phyloP scores from a whole-genome alignment of 2,329 filamentous ascomycete species.

The Elsinoe perseae region DNA sequence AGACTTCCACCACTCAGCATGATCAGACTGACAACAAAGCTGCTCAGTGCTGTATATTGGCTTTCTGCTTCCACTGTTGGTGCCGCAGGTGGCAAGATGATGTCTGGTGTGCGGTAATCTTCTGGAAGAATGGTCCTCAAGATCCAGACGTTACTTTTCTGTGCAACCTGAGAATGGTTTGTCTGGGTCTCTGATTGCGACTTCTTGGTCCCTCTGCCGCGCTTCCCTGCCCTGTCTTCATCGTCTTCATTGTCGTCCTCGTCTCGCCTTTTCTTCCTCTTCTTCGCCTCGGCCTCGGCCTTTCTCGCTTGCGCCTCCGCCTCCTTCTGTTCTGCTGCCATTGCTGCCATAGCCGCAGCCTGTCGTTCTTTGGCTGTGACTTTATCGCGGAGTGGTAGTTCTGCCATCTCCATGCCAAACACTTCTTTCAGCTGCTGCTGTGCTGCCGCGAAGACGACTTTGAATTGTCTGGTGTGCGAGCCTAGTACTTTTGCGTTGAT shows the following conservation, averaged over 20 bases:
- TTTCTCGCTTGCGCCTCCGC: neutral
- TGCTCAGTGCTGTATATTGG: conserved; percentile 75
- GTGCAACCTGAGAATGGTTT: conserved; percentile 24
- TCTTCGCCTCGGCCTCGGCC: too few relatives aligned
- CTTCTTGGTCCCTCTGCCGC: neutral
- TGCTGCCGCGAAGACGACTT: conserved; percentile 64
- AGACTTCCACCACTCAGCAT: conserved; percentile 63
- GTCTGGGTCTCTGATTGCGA: conserved; percentile 39
- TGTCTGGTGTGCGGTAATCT: conserved; percentile 54
- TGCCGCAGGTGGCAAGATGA: conserved; percentile 60
- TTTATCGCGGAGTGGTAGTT: conserved; percentile 75
- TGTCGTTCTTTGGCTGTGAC: conserved; percentile 42
- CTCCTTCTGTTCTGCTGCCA: neutral
- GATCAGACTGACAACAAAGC: conserved; percentile 69
- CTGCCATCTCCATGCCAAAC: conserved; percentile 90
- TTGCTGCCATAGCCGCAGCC: conserved; percentile 51
- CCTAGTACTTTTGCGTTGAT: conserved; percentile 63
- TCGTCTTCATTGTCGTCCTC: neutral
- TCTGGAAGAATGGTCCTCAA: conserved; percentile 65
- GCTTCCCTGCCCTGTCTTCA: neutral
- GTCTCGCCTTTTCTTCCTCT: too few relatives aligned
- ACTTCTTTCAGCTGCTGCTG: conserved; percentile 61
- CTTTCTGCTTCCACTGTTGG: conserved; percentile 62
- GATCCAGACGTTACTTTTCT: conserved; percentile 50
- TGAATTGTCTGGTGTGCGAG: conserved; percentile 61